Evolutionary conservation across 2,329 filamentous ascomycete genomes (phyloP).

Genomic region (Seiridium cupressi): DNA sequence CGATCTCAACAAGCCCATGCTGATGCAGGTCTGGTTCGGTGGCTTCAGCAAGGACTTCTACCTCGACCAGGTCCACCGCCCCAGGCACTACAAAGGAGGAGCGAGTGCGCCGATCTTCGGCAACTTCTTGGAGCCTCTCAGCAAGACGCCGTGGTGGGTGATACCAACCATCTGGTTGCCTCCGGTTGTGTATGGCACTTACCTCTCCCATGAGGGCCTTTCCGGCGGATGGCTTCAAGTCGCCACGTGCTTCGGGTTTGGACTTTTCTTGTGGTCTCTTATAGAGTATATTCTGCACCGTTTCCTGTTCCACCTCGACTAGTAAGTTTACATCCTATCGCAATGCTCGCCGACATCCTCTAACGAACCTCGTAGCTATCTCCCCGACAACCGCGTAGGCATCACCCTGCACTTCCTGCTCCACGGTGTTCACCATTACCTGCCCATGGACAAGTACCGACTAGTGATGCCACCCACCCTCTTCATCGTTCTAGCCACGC

Average conservation of each 20-base stretch:
- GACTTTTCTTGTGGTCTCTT: conserved; percentile 81
- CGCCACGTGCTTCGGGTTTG: conserved; percentile 64
- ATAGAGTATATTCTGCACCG: conserved; percentile 88
- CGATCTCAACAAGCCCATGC: conserved; percentile 79
- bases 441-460: conserved; percentile 98
- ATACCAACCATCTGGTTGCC: conserved; percentile 85
- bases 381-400: conserved; percentile 87
- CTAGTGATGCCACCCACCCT: conserved; percentile 95
- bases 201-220: conserved; percentile 62
- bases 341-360: conserved; percentile 11
- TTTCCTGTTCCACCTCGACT: conserved; percentile 90
- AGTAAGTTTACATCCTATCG: conserved; percentile 53
- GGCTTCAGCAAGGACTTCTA: conserved; percentile 96
- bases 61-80: conserved; percentile 91
- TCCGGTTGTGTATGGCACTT: conserved; percentile 70
- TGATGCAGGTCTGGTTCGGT: conserved; percentile 84
- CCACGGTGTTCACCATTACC: conserved; percentile 95
- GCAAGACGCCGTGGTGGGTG: conserved; percentile 91
- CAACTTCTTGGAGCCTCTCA: conserved; percentile 97
- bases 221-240: conserved; percentile 39
- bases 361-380: conserved; percentile 55
- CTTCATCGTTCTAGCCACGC: conserved; percentile 77
- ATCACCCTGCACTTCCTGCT: conserved; percentile 89
- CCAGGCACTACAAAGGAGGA: conserved; percentile 92
- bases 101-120: conserved; percentile 91